Evolutionary conservation across 2,329 filamentous ascomycete genomes (phyloP).

Genomic region (Apiospora aurea): DNA sequence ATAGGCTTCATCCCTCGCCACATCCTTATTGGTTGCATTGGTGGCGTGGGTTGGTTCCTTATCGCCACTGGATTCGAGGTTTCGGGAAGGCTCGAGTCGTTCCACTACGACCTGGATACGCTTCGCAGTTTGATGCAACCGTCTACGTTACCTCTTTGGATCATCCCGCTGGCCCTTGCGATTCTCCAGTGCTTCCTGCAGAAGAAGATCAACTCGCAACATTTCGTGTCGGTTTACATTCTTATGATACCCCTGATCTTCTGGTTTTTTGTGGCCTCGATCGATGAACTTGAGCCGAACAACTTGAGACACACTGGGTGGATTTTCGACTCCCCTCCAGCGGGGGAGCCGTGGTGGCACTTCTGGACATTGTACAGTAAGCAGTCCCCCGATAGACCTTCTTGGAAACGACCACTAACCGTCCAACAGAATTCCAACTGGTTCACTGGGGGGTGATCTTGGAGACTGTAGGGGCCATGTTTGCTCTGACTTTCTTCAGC

Average conservation of each 20-base stretch:
- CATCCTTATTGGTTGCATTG: slow-evolving; percentile 96
- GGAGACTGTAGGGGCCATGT: slow-evolving; percentile 92
- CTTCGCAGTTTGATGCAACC: slow-evolving; percentile 74
- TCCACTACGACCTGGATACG: slow-evolving; percentile 82
- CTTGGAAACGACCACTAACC: slow-evolving; percentile 33
- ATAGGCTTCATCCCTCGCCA: slow-evolving; percentile 97
- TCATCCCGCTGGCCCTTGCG: slow-evolving; percentile 78
- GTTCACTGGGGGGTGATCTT: slow-evolving; percentile 84
- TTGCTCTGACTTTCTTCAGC: slow-evolving; percentile 96
- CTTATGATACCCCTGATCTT: slow-evolving; percentile 78
- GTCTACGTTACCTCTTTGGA: slow-evolving; percentile 84
- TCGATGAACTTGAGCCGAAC: slow-evolving; percentile 72
- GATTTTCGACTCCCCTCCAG: slow-evolving; percentile 88
- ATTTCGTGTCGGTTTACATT: slow-evolving; percentile 88
- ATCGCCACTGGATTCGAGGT: slow-evolving; percentile 92
- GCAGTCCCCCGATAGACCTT: slow-evolving; percentile 40
- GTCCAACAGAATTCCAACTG: slow-evolving; percentile 71
- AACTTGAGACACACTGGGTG: slow-evolving; percentile 78
- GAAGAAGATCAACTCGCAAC: slow-evolving; percentile 78
- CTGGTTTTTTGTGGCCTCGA: slow-evolving; percentile 76
- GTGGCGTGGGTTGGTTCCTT: slow-evolving; percentile 95
- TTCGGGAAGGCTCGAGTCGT: slow-evolving; percentile 84
- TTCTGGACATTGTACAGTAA: slow-evolving; percentile 95
- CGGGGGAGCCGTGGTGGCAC: slow-evolving; percentile 92
- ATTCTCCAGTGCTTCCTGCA: slow-evolving; percentile 79